These are phyloP conservation scores for Sporobolomyces roseus DNA, from an alignment of 768 basidiomycete species.

Conservation along the genomic window DNA sequence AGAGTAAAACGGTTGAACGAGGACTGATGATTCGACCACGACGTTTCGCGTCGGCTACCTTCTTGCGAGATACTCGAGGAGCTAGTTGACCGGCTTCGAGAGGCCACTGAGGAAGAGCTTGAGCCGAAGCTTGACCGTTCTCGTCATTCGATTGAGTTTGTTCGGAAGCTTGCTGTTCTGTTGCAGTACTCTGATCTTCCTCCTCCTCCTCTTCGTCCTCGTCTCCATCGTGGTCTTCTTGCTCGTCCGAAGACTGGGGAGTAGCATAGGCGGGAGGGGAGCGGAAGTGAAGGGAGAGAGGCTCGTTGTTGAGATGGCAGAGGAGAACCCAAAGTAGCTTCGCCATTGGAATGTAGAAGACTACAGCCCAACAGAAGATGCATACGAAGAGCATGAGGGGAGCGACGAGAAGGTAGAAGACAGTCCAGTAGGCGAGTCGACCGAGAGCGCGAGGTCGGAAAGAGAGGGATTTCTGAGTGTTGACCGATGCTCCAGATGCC, in stretches of 20 bases:
- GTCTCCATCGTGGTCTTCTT: background rate
- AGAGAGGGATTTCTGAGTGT: background rate
- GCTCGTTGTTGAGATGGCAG: slow-evolving; percentile 70
- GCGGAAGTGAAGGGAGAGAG: slow-evolving; percentile 85
- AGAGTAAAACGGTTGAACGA: slow-evolving; percentile 81
- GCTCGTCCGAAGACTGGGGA: no score
- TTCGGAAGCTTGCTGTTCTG: background rate
- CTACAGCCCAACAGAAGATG: slow-evolving; percentile 86
- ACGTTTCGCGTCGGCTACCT: slow-evolving; percentile 36
- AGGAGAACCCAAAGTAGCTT: slow-evolving; percentile 94
- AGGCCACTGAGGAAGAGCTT: slow-evolving; percentile 13
- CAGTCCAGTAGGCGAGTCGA: slow-evolving; percentile 64
- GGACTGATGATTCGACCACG: slow-evolving; percentile 43
- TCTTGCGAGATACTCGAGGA: slow-evolving; percentile 52
- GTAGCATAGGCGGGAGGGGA: slow-evolving; percentile 58
- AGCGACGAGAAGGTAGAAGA: slow-evolving; percentile 70
- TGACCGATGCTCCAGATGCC: slow-evolving; percentile 22
- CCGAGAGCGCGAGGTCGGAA: slow-evolving; percentile 45
- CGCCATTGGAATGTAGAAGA: slow-evolving; percentile 97
- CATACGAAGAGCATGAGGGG: slow-evolving; percentile 85
- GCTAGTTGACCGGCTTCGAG: slow-evolving; percentile 78
- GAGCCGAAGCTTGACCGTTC: background rate
- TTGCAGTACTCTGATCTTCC: background rate
- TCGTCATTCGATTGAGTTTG: background rate
- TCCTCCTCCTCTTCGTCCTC: no score